phyloP scores from a whole-genome alignment of 768 basidiomycete species.

The Auricularia cornea region DNA sequence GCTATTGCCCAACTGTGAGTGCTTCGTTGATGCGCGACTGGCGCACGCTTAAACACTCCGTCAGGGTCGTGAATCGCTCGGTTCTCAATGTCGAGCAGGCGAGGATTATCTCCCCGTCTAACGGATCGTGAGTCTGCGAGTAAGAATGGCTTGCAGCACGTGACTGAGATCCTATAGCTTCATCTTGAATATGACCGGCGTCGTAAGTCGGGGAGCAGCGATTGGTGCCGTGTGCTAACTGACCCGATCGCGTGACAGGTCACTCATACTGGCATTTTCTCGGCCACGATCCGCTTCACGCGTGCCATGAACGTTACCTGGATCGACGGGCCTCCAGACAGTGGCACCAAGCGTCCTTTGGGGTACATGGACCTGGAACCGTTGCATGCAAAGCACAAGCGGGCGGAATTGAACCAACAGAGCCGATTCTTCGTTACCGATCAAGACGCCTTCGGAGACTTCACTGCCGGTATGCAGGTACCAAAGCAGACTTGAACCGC shows the following conservation, averaged over 20 bases:
- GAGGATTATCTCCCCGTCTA: slow-evolving; percentile 44
- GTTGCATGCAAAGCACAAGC: slow-evolving; percentile 38
- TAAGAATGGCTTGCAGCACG: neutral
- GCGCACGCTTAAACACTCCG: neutral
- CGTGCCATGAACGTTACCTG: slow-evolving; percentile 36
- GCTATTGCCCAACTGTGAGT: slow-evolving; percentile 48
- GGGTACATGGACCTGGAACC: neutral
- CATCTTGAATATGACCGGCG: slow-evolving; percentile 41
- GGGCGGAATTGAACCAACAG: slow-evolving; percentile 31
- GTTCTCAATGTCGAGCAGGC: slow-evolving; percentile 46
- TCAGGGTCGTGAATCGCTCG: slow-evolving; percentile 42
- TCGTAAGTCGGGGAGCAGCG: slow-evolving; percentile 28
- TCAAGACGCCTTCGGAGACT: slow-evolving; percentile 46
- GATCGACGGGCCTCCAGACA: neutral
- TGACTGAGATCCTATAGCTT: slow-evolving; percentile 32
- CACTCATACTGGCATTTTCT: slow-evolving; percentile 56
- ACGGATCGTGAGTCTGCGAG: slow-evolving; percentile 41
- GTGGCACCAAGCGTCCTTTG: neutral
- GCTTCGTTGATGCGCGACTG: neutral
- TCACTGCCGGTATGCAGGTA: slow-evolving; percentile 29
- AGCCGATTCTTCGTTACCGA: slow-evolving; percentile 35
- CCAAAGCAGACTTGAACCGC: neutral
- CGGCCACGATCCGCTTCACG: slow-evolving; percentile 54
- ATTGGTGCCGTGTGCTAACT: neutral
- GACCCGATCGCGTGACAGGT: slow-evolving; percentile 32